Conservation (phyloP, 164 flowering plant species). For the Nelumbo lutea region DNA sequence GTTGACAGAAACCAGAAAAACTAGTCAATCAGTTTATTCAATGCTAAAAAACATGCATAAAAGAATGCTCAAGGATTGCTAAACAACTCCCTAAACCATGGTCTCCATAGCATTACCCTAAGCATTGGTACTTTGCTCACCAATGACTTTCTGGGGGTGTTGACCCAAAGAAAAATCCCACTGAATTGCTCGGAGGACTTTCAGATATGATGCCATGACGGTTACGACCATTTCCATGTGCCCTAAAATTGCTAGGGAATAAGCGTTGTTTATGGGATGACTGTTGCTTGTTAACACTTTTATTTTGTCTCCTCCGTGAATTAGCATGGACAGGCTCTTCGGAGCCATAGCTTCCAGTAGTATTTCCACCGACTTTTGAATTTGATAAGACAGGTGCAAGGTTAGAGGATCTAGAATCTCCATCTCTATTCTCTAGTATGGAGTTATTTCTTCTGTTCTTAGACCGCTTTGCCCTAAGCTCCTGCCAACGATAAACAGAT, state of each 20-base stretch:
- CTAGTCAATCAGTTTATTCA: too few species aligned
- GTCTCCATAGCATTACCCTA: not conserved
- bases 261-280: slow-evolving; percentile 59
- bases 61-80: too few species aligned
- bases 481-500: slow-evolving; percentile 35
- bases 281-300: slow-evolving; percentile 51
- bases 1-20: too few species aligned
- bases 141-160: slow-evolving; percentile 86
- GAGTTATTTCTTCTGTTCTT: slow-evolving; percentile 32
- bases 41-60: too few species aligned
- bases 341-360: slow-evolving; percentile 22
- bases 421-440: slow-evolving; percentile 37
- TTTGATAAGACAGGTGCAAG: slow-evolving; percentile 26
- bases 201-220: slow-evolving; percentile 61
- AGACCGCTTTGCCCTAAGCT: slow-evolving; percentile 48
- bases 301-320: slow-evolving; percentile 57
- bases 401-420: slow-evolving; percentile 31
- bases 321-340: slow-evolving; percentile 46
- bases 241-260: slow-evolving; percentile 59
- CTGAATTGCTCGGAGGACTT: slow-evolving; percentile 89
- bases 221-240: slow-evolving; percentile 53
- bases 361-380: slow-evolving; percentile 29
- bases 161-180: slow-evolving; percentile 92
- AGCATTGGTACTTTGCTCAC: slow-evolving; percentile 32
- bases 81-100: too few species aligned